phyloP scores from a whole-genome alignment of 108 stramenopile genomes.

The Nitzschia putrida region DNA sequence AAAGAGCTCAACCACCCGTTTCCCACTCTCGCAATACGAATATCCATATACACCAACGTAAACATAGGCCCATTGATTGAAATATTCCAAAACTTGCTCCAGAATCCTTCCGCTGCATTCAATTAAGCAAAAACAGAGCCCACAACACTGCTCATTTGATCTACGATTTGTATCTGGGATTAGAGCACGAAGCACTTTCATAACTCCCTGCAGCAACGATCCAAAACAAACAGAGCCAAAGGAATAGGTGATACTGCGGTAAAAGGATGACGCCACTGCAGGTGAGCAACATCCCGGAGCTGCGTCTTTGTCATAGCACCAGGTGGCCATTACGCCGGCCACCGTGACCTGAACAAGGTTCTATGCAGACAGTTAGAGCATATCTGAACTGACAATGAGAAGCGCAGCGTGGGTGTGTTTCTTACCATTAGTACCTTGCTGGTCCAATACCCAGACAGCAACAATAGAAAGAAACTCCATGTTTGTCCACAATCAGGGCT shows the following conservation, averaged over 20 bases:
- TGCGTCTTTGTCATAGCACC: constrained; percentile 69
- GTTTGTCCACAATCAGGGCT: constrained; percentile 10
- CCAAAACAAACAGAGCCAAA: constrained; percentile 87
- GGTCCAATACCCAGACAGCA: constrained; percentile 72
- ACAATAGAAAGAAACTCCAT: constrained; percentile 37
- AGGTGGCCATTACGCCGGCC: constrained; percentile 80
- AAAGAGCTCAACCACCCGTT: constrained; percentile 71
- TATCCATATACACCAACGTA: constrained; percentile 82
- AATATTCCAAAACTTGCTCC: constrained; percentile 65
- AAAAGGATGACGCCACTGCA: constrained; percentile 46
- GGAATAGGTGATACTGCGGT: constrained; percentile 47
- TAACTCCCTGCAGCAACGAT: constrained; percentile 57
- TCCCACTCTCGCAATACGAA: constrained; percentile 68
- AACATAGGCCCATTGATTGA: constrained; percentile 74
- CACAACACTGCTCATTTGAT: constrained; percentile 18
- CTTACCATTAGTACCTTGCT: constrained; percentile 64
- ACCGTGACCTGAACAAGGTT: constrained; percentile 67
- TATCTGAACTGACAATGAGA: neutral
- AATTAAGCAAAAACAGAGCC: constrained; percentile 37
- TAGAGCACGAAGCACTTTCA: constrained; percentile 44
- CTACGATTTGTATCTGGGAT: constrained; percentile 25
- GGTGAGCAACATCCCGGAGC: constrained; percentile 49
- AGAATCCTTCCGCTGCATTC: constrained; percentile 43
- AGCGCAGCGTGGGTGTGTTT: neutral
- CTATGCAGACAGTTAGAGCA: constrained; percentile 7